Conservation (phyloP, 164 flowering plant species). For the Amborella trichopoda region DNA sequence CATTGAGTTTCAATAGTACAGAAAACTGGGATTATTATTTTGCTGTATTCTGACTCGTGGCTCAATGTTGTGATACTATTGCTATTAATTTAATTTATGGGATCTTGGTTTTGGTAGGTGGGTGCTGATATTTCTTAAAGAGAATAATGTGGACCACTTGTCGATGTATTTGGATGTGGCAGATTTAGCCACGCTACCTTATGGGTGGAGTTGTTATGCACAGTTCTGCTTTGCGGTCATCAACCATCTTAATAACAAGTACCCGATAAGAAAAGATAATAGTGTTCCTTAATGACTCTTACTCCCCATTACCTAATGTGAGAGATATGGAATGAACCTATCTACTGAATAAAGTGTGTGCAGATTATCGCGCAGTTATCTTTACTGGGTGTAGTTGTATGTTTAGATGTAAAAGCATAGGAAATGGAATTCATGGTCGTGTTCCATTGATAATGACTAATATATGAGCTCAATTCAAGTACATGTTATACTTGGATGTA, state of each 20-base stretch:
- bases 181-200: constrained; percentile 40
- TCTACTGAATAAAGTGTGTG: not conserved
- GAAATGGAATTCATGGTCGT: not conserved
- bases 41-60: not conserved
- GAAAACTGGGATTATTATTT: no score
- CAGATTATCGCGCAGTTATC: not conserved
- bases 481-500: no score
- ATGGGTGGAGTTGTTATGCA: constrained; percentile 60
- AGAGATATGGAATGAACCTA: no score
- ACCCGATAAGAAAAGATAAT: constrained; percentile 41
- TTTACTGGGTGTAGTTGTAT: not conserved
- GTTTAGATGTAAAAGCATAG: not conserved
- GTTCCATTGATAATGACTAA: not conserved
- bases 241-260: constrained; percentile 41
- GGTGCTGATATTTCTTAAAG: constrained; percentile 53
- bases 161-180: constrained; percentile 69
- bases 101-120: constrained; percentile 31
- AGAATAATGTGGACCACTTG: constrained; percentile 49
- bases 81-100: not conserved
- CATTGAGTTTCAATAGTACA: not conserved
- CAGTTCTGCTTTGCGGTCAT: constrained; percentile 45
- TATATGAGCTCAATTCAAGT: no score
- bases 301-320: not conserved
- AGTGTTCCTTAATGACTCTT: not conserved
- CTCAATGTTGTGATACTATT: not conserved